Conservation (phyloP, 805 yeast genomes). For the Sungouiozyma ichnusensis region DNA sequence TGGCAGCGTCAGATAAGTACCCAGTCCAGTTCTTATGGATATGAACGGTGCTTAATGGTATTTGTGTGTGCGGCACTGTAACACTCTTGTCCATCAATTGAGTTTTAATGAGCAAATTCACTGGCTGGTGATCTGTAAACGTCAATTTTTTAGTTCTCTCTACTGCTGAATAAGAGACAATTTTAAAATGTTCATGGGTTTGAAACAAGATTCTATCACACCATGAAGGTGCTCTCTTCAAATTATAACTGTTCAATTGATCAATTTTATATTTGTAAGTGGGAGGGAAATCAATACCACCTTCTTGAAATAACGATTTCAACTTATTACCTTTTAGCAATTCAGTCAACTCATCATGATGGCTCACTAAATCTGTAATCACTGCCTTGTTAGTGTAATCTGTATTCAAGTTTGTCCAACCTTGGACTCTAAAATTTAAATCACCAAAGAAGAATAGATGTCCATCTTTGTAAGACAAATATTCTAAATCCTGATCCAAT, state of each 20-base stretch:
- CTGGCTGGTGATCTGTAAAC: constrained; percentile 78
- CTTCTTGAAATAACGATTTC: constrained; percentile 51
- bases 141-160: constrained; percentile 28
- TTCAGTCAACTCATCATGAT: constrained; percentile 29
- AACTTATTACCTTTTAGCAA: constrained; percentile 33
- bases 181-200: constrained; percentile 28
- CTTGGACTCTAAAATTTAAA: constrained; percentile 59
- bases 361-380: constrained; percentile 15
- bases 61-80: constrained; percentile 15
- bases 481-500: constrained; percentile 28
- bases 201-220: constrained; percentile 73
- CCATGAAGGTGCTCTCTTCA: constrained; percentile 72
- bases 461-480: constrained; percentile 40
- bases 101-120: constrained; percentile 36
- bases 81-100: constrained; percentile 23
- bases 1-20: constrained; percentile 9
- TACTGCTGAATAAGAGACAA: constrained; percentile 41
- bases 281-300: constrained; percentile 57
- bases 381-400: constrained; percentile 10
- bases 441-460: constrained; percentile 79
- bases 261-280: constrained; percentile 60
- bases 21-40: constrained; percentile 4
- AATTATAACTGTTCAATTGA: constrained; percentile 36
- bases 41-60: not conserved
- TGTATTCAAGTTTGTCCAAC: constrained; percentile 9